A percentile compares a stretch with the other conserved stretches of the same genome.
Evolutionary conservation across 1,284 basidiomycete species (phyloP).

Genomic region (Leccinum fuscescens): DNA sequence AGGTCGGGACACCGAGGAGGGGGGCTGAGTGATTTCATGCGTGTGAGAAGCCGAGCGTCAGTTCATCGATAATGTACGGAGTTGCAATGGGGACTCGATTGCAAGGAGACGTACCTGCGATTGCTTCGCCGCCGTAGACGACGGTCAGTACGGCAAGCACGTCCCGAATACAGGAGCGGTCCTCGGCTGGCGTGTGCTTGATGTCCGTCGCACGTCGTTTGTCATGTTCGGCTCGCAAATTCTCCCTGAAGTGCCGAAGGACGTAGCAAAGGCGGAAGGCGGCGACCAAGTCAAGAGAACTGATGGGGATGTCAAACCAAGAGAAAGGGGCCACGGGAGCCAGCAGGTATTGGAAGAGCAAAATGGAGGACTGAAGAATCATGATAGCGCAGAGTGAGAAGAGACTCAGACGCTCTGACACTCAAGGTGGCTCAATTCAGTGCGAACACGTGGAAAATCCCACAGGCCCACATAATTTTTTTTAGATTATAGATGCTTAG

Average conservation of each 20-base stretch:
- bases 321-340: slow-evolving; percentile 65
- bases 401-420: too few relatives aligned
- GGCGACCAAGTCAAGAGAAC: slow-evolving; percentile 62
- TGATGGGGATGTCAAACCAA: slow-evolving; percentile 61
- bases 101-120: slow-evolving; percentile 45
- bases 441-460: too few relatives aligned
- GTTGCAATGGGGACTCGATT: background rate
- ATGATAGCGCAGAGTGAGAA: slow-evolving; percentile 9
- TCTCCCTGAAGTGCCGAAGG: slow-evolving; percentile 64
- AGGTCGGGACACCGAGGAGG: slow-evolving; percentile 59
- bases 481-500: too few relatives aligned
- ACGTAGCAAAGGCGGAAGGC: slow-evolving; percentile 65
- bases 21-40: slow-evolving; percentile 44
- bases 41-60: background rate
- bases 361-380: slow-evolving; percentile 45
- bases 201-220: slow-evolving; percentile 16
- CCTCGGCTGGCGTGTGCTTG: slow-evolving; percentile 39
- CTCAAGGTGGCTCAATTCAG: too few relatives aligned
- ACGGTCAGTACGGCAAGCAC: slow-evolving; percentile 57
- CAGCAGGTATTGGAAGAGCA: slow-evolving; percentile 52
- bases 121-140: slow-evolving; percentile 72
- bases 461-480: too few relatives aligned
- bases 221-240: slow-evolving; percentile 43
- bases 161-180: slow-evolving; percentile 56
- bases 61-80: background rate